phyloP scores from a whole-genome alignment of 2,329 filamentous ascomycete genomes.

The Fusarium denticulatum region DNA sequence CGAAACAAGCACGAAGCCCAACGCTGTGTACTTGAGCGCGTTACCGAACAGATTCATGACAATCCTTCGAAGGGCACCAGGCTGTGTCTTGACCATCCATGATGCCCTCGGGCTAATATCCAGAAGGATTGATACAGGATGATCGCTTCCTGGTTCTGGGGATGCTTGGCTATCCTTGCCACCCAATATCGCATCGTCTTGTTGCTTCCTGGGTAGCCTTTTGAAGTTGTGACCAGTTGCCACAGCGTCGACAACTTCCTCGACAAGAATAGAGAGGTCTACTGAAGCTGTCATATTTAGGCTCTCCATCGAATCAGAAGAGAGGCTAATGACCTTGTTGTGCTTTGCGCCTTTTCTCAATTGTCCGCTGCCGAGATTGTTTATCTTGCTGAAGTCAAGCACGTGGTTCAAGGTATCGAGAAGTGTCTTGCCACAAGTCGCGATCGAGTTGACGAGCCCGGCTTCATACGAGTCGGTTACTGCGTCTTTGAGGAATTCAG shows the following conservation, averaged over 20 bases:
- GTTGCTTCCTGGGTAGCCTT: slow-evolving; percentile 14
- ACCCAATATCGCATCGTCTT: background rate
- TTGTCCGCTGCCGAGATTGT: slow-evolving; percentile 46
- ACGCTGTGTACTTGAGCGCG: slow-evolving; percentile 68
- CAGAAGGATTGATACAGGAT: slow-evolving; percentile 58
- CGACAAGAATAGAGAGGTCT: slow-evolving; percentile 47
- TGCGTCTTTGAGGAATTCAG: slow-evolving; percentile 60
- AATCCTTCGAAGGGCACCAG: slow-evolving; percentile 62
- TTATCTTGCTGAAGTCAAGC: slow-evolving; percentile 56
- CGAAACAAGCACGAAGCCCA: slow-evolving; percentile 59
- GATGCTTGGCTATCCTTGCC: background rate
- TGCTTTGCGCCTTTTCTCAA: slow-evolving; percentile 33
- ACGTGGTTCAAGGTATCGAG: slow-evolving; percentile 62
- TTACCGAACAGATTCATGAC: slow-evolving; percentile 73
- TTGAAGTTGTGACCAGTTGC: slow-evolving; percentile 53
- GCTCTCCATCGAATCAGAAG: slow-evolving; percentile 46
- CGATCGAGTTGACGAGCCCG: slow-evolving; percentile 57
- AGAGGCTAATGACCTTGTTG: slow-evolving; percentile 32
- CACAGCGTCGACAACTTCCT: slow-evolving; percentile 54
- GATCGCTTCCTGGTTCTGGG: slow-evolving; percentile 35
- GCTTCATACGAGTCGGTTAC: slow-evolving; percentile 50
- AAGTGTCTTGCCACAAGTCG: slow-evolving; percentile 58
- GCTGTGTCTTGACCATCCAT: slow-evolving; percentile 65
- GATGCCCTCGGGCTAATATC: slow-evolving; percentile 57
- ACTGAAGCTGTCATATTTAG: slow-evolving; percentile 47